Percentiles rank a stretch among this genome's conserved stretches.
phyloP scores from a whole-genome alignment of 345 rosid species.

The Kernera saxatilis region DNA sequence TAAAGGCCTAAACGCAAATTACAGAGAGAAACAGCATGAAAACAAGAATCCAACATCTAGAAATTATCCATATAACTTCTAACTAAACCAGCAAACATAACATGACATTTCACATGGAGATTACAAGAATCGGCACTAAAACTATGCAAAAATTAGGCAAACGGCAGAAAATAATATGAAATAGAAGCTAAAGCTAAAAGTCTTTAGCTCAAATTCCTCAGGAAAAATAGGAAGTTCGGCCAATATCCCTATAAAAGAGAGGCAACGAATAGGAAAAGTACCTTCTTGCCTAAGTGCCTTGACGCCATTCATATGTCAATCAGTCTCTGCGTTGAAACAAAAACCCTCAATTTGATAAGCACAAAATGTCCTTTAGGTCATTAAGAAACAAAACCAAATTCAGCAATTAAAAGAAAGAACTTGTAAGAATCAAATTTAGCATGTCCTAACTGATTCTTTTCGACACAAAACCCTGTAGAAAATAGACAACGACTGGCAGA shows the following conservation, averaged over 20 bases:
- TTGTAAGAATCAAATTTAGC: not conserved
- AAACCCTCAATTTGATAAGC: slow-evolving; percentile 4
- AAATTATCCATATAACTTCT: not conserved
- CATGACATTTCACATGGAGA: not conserved
- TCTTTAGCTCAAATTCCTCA: not conserved
- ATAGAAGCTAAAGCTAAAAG: not conserved
- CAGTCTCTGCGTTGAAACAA: slow-evolving; percentile 26
- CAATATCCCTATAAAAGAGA: not conserved
- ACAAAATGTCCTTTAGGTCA: not conserved
- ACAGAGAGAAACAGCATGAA: not conserved
- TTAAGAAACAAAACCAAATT: not conserved
- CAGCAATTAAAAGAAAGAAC: not conserved
- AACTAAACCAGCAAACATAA: not conserved
- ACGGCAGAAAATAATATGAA: not conserved
- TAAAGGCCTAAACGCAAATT: not conserved
- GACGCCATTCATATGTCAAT: slow-evolving; percentile 53
- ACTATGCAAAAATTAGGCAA: not conserved
- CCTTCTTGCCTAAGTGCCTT: slow-evolving; percentile 42
- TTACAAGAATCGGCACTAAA: not conserved
- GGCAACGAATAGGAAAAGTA: not conserved
- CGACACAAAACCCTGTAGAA: not conserved
- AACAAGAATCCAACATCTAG: not conserved
- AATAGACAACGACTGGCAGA: too few relatives aligned
- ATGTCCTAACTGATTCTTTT: not conserved
- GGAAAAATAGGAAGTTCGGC: not conserved